Evolutionary conservation across 192 early-diverging fungal species (phyloP).

Genomic region (Paraglomus brasilianum): DNA sequence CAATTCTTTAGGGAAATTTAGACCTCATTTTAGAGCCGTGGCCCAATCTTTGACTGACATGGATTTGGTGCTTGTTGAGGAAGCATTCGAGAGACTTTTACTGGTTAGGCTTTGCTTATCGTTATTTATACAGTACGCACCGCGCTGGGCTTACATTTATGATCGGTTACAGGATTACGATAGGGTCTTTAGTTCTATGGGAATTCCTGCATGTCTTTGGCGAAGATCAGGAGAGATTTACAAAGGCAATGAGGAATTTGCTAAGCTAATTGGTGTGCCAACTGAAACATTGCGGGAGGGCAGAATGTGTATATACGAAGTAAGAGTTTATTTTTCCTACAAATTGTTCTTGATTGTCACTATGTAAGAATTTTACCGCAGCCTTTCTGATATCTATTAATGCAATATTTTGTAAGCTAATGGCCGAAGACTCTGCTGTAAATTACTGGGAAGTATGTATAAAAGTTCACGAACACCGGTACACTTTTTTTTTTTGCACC

Average conservation of each 20-base stretch:
- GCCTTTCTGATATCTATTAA: slow-evolving; percentile 1
- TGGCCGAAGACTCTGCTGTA: slow-evolving; percentile 91
- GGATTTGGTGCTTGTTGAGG: slow-evolving; percentile 93
- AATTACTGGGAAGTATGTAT: slow-evolving; percentile 91
- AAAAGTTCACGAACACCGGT: neutral
- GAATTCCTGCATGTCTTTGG: slow-evolving; percentile 94
- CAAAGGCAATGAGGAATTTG: slow-evolving; percentile 95
- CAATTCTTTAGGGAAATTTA: slow-evolving; percentile 84
- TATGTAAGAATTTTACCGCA: neutral
- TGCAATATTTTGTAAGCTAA: slow-evolving; percentile 68
- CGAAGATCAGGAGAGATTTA: slow-evolving; percentile 95
- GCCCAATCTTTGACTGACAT: slow-evolving; percentile 90
- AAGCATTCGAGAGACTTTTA: slow-evolving; percentile 91
- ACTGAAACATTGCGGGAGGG: slow-evolving; percentile 80
- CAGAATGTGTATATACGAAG: slow-evolving; percentile 49
- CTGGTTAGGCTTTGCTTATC: slow-evolving; percentile 45
- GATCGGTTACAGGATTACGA: slow-evolving; percentile 76
- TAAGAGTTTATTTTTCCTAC: neutral
- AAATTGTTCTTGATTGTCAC: neutral
- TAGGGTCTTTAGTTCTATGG: slow-evolving; percentile 91
- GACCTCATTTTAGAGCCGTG: slow-evolving; percentile 84
- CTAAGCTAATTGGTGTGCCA: slow-evolving; percentile 78
- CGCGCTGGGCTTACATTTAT: neutral
- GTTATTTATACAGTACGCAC: neutral
- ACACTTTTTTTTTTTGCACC: neutral